Evolutionary conservation across 2,329 filamentous ascomycete species (phyloP).

Genomic region (Sporothrix brunneoviolacea): DNA sequence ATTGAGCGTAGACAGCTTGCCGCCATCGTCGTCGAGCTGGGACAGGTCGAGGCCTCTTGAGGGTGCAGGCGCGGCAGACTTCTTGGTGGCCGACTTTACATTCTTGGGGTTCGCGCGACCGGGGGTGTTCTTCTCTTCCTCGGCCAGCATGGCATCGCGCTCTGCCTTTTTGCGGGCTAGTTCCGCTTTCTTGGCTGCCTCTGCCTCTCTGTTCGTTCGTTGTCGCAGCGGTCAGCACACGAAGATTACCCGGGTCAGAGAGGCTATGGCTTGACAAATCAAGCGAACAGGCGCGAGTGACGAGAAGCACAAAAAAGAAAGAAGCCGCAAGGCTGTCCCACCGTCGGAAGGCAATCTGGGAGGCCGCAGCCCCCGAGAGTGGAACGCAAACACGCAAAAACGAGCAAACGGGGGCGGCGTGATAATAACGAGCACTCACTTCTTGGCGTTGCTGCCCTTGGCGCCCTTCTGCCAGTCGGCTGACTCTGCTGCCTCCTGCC

Average conservation of each 20-base stretch:
- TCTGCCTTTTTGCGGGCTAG: constrained; percentile 86
- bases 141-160: constrained; percentile 71
- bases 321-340: background rate
- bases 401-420: too few relatives aligned
- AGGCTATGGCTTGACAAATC: background rate
- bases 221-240: constrained; percentile 1
- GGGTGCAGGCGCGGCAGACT: constrained; percentile 41
- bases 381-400: too few relatives aligned
- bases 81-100: constrained; percentile 61
- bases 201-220: constrained; percentile 58
- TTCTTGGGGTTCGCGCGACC: constrained; percentile 59
- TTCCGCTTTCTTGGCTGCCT: constrained; percentile 77
- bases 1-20: constrained; percentile 55
- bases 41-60: constrained; percentile 68
- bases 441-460: constrained; percentile 78
- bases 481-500: constrained; percentile 61
- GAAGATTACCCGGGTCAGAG: too few relatives aligned
- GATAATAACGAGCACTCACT: constrained; percentile 49
- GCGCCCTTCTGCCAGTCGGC: constrained; percentile 78
- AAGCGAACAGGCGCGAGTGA: background rate
- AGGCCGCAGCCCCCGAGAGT: background rate
- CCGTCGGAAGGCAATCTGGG: background rate
- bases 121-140: constrained; percentile 66
- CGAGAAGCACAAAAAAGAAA: background rate
- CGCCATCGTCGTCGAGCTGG: constrained; percentile 55